phyloP scores from a whole-genome alignment of 768 basidiomycete species.

The Lentinula sp. region DNA sequence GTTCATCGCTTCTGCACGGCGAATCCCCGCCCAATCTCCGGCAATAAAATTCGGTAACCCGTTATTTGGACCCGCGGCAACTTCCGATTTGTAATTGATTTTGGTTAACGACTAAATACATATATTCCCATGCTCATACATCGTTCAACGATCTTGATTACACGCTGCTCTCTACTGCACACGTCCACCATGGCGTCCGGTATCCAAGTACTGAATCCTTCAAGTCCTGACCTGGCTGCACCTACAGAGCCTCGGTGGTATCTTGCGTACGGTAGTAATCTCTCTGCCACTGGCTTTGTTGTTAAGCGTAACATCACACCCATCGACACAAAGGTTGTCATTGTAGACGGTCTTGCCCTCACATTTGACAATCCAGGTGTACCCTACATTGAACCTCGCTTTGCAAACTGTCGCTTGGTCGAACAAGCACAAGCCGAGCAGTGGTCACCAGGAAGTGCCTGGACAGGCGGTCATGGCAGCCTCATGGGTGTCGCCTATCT shows the following conservation, averaged over 20 bases:
- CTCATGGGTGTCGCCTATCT: constrained; percentile 9
- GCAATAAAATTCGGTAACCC: not conserved
- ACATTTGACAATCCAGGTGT: constrained; percentile 8
- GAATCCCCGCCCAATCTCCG: not conserved
- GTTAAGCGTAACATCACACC: constrained; percentile 8
- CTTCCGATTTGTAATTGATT: not conserved
- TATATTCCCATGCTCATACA: not conserved
- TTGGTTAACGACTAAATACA: not conserved
- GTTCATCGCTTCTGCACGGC: not conserved
- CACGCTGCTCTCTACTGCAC: not conserved
- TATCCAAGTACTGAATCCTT: not conserved
- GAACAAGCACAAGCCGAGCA: not conserved
- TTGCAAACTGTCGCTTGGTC: constrained; percentile 4
- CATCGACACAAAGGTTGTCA: constrained; percentile 3
- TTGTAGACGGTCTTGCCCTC: constrained; percentile 4
- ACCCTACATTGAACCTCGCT: constrained; percentile 6
- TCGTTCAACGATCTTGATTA: not conserved
- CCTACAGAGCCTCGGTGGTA: constrained; percentile 8
- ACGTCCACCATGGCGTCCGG: constrained; percentile 5
- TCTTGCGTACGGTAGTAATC: constrained; percentile 9
- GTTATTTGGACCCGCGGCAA: not conserved
- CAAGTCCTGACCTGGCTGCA: not conserved
- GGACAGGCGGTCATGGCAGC: constrained; percentile 2
- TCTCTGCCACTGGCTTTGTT: constrained; percentile 5
- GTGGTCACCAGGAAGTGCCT: constrained; percentile 2